phyloP scores from a whole-genome alignment of 345 rosid species.

The Noccaea caerulescens region DNA sequence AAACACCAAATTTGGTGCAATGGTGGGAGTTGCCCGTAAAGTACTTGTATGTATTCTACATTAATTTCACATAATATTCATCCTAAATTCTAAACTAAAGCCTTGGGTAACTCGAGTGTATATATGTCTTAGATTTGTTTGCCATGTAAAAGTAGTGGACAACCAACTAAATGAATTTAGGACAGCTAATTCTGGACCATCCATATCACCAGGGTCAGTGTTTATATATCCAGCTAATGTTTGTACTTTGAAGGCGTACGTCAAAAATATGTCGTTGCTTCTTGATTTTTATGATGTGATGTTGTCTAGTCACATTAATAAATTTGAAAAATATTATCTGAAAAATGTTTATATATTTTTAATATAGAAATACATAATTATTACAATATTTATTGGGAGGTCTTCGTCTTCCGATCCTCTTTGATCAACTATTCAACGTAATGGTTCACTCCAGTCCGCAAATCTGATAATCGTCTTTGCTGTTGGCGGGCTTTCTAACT shows the following conservation, averaged over 20 bases:
- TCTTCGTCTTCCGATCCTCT: not conserved
- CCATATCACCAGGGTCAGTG: constrained; percentile 20
- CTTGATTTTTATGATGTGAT: constrained; percentile 29
- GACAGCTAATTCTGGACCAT: constrained; percentile 43
- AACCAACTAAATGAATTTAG: not conserved
- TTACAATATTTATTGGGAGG: too few species aligned
- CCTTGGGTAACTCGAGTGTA: not conserved
- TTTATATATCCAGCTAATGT: constrained; percentile 34
- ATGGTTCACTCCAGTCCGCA: too few species aligned
- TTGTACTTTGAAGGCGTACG: constrained; percentile 38
- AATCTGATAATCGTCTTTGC: too few species aligned
- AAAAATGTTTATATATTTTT: not conserved
- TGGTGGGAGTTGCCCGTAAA: too few species aligned
- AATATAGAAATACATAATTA: too few species aligned
- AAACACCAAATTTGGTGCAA: too few species aligned
- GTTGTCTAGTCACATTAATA: constrained; percentile 21
- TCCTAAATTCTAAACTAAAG: not conserved
- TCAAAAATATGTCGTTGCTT: constrained; percentile 19
- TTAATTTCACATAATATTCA: not conserved
- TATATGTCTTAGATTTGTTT: not conserved
- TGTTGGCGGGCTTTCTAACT: too few species aligned
- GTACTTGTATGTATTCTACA: not conserved
- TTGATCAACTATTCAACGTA: not conserved
- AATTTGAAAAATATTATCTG: not conserved
- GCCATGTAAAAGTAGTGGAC: too few species aligned